Base-by-base conservation (phyloP, 2,329 filamentous ascomycete species). In the Juglanconis oblonga region DNA sequence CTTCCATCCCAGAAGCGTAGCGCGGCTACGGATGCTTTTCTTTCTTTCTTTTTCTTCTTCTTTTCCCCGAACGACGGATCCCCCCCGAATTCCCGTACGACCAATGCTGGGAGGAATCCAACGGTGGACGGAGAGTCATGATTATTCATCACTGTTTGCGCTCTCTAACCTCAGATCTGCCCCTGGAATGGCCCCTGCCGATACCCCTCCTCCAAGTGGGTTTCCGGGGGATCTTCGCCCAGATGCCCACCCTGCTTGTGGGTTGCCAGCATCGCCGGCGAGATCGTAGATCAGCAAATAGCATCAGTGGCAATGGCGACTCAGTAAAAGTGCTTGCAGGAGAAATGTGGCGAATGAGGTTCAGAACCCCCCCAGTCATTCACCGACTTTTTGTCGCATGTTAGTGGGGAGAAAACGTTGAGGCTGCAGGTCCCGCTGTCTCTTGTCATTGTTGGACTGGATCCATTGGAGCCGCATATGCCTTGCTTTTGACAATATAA, bases 341-440 rank as follows among this genome's bases (percentile, higher is more conserved):
- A 35, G 31, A 35, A 17, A 24, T 17, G 49, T 59, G 57, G 60
- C 60, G 53, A 59, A 52, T 45, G 51, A 55, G 42, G 60, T 38
- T 55, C 52, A 40, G 45, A 5, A 49, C 13, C 52, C 48, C 38
- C 38, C 57, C 51, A 42, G 40, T 58, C 48, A 49, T 62, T 62
- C 60, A 62, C 60, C 60, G 60, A 62, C 60, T 62, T 53, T 59
- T 59, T 58, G 56, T 33, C 44, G 52, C 59, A 32, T 45, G 40
- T 55, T 24, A 52, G 56, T 55, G 59, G 55, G 38, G 58, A 36
- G 49, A 24, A 17, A 38, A 13, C 24, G 8, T 45, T 49, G 32
- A 24, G 36, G 36, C 51, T 53, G 52, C 52, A 55, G 29, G 35
- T 38, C 35, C 11, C 24, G 24, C 1, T 38, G 7, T 38, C 7